These are phyloP conservation scores for Nicotiana undulata DNA, from an alignment of 257 asterid species.

Conservation along the genomic window DNA sequence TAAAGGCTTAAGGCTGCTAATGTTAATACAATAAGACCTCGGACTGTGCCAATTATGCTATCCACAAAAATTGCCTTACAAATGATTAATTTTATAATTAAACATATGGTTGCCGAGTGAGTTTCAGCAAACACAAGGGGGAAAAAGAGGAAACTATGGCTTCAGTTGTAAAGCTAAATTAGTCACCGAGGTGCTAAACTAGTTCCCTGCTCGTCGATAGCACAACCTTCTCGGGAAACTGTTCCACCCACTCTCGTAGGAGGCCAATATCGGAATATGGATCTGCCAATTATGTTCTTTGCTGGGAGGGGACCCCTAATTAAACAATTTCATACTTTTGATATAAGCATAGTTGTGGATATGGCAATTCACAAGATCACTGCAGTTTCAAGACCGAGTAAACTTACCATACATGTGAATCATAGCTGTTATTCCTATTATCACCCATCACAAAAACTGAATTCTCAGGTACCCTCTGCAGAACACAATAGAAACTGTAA, in stretches of 20 bases:
- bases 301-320: slow-evolving; percentile 87
- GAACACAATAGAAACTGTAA: slow-evolving; percentile 1
- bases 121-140: too few relatives aligned
- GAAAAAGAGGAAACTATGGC: too few relatives aligned
- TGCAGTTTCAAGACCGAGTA: slow-evolving; percentile 11
- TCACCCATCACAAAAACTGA: slow-evolving; percentile 92
- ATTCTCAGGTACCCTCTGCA: slow-evolving; percentile 83
- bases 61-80: too few relatives aligned
- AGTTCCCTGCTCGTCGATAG: slow-evolving; percentile 27
- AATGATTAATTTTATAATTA: too few relatives aligned
- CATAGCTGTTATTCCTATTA: slow-evolving; percentile 89
- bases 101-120: too few relatives aligned
- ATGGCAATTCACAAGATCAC: neutral
- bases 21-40: too few relatives aligned
- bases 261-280: slow-evolving; percentile 89
- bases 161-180: too few relatives aligned
- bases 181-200: slow-evolving; percentile 31
- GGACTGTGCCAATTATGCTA: too few relatives aligned
- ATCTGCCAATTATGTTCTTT: slow-evolving; percentile 77
- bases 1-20: too few relatives aligned
- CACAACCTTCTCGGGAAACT: slow-evolving; percentile 50
- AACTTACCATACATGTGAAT: slow-evolving; percentile 85
- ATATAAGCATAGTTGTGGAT: neutral
- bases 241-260: slow-evolving; percentile 67
- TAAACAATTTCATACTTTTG: neutral